Conservation (phyloP, 1,284 basidiomycete species). For the Sporisorium graminicola region DNA sequence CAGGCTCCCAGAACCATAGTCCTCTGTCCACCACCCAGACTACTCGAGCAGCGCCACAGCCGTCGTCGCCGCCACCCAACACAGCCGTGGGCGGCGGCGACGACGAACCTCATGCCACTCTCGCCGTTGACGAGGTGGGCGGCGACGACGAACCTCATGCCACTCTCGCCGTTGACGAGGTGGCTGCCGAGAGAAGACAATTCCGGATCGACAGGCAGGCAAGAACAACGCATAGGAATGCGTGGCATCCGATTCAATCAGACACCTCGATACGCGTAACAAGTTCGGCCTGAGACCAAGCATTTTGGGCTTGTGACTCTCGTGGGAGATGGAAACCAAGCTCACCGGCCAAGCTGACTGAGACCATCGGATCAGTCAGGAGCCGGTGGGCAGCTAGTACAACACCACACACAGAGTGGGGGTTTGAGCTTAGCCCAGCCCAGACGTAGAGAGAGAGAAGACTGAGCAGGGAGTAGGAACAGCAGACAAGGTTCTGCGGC, state of each 20-base stretch:
- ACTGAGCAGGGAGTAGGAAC: background rate
- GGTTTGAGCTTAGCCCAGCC: background rate
- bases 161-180: background rate
- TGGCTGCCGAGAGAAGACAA: background rate
- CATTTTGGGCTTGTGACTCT: too few relatives aligned
- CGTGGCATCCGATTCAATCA: background rate
- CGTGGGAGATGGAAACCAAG: background rate
- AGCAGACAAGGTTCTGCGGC: slow-evolving; percentile 22
- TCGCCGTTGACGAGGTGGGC: background rate
- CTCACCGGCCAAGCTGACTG: slow-evolving; percentile 20
- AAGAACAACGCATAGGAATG: background rate
- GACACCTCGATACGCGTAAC: background rate
- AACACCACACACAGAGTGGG: background rate
- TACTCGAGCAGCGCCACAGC: slow-evolving; percentile 13
- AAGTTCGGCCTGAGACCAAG: background rate
- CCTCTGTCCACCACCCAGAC: slow-evolving; percentile 18
- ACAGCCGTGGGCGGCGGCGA: background rate
- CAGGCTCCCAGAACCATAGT: slow-evolving; percentile 1
- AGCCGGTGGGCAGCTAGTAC: slow-evolving; percentile 13
- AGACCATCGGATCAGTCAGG: slow-evolving; percentile 10
- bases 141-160: background rate
- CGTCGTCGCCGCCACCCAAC: slow-evolving; percentile 6
- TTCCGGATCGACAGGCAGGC: background rate
- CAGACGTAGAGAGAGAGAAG: background rate
- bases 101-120: background rate